Evolutionary conservation across 306 rosid genomes (phyloP).

Genomic region (Trifolium pratense): DNA sequence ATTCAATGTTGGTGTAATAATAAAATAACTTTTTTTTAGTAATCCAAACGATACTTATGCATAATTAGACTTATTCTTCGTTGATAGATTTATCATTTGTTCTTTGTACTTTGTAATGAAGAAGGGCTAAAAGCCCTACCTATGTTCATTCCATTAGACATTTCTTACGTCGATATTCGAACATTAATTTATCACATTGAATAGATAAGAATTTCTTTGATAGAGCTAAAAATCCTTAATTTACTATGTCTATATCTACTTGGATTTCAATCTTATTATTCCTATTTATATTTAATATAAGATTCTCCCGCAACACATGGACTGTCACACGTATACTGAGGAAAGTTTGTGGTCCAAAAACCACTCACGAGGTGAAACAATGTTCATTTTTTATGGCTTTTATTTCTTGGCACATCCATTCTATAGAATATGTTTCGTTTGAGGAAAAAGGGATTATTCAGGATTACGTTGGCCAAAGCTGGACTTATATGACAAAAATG

Average conservation of each 20-base stretch:
- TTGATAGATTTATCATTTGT: too few species aligned
- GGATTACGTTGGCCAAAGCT: constrained; percentile 7
- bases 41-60: too few species aligned
- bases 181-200: too few species aligned
- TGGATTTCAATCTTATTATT: constrained; percentile 8
- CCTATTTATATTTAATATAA: constrained; percentile 8
- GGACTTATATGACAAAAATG: not conserved
- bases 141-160: too few species aligned
- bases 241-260: not conserved
- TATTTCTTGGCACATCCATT: constrained; percentile 15
- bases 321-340: constrained; percentile 14
- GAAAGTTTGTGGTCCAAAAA: constrained; percentile 49
- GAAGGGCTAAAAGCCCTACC: too few species aligned
- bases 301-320: constrained; percentile 45
- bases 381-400: not conserved
- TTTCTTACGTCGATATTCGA: too few species aligned
- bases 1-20: too few species aligned
- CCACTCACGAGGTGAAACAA: constrained; percentile 15
- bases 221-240: too few species aligned
- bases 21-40: too few species aligned
- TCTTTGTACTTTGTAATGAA: too few species aligned
- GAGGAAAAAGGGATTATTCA: constrained; percentile 7
- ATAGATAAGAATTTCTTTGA: too few species aligned
- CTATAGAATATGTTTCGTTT: constrained; percentile 20
- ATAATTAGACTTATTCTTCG: too few species aligned